phyloP scores from a whole-genome alignment of 305 asterid genomes.

The Rubia balearica region DNA sequence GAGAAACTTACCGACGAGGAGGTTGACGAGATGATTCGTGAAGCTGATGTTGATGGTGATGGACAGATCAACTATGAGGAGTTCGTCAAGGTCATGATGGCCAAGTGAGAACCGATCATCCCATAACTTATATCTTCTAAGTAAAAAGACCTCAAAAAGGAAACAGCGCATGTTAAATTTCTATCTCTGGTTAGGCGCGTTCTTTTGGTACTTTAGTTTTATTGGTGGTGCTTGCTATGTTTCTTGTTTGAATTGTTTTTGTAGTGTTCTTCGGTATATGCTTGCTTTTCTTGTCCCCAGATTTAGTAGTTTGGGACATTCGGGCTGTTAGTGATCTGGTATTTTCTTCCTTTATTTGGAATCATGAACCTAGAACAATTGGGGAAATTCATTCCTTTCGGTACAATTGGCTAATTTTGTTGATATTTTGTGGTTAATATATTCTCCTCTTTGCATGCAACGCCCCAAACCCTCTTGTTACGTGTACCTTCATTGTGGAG shows the following conservation, averaged over 20 bases:
- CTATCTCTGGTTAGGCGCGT: conserved; percentile 22
- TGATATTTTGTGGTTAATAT: conserved; percentile 1
- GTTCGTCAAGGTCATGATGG: conserved; percentile 97
- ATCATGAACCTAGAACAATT: conserved; percentile 29
- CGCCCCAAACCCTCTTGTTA: neutral
- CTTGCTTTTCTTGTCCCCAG: conserved; percentile 33
- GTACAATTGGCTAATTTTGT: conserved; percentile 17
- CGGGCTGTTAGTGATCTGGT: conserved; percentile 22
- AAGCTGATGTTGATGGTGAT: conserved; percentile 85
- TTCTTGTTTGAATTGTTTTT: conserved; percentile 28
- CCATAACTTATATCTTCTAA: conserved; percentile 22
- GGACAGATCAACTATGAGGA: conserved; percentile 94
- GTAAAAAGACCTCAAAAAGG: conserved; percentile 13
- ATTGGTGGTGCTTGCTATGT: conserved; percentile 23
- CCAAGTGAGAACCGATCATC: conserved; percentile 62
- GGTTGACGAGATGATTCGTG: conserved; percentile 90
- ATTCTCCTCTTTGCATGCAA: neutral
- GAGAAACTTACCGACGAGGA: conserved; percentile 85
- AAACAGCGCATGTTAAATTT: conserved; percentile 22
- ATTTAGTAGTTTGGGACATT: conserved; percentile 21
- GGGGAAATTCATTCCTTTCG: conserved; percentile 24
- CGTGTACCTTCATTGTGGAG: neutral
- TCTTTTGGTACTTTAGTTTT: conserved; percentile 22
- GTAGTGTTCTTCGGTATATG: conserved; percentile 30
- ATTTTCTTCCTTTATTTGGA: conserved; percentile 26